phyloP scores from a whole-genome alignment of 805 yeast genomes.

The Candida insectorum region DNA sequence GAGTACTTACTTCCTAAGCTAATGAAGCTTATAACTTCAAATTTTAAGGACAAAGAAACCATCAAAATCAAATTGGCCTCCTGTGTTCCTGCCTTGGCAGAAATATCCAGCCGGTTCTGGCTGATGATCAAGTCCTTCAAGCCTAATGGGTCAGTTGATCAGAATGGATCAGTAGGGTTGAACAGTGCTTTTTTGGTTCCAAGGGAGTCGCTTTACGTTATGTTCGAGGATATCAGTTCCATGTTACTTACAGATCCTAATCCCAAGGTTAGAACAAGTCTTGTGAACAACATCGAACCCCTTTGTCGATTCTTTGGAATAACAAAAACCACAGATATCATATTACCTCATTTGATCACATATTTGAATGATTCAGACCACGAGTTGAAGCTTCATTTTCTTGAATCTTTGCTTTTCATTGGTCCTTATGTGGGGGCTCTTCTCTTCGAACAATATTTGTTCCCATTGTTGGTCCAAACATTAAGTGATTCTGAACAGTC shows the following conservation, averaged over 20 bases:
- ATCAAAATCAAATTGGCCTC: conserved; percentile 67
- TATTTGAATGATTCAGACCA: conserved; percentile 79
- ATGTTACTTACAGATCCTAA: conserved; percentile 67
- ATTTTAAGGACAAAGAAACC: conserved; percentile 23
- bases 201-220: conserved; percentile 43
- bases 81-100: conserved; percentile 71
- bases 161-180: conserved; percentile 15
- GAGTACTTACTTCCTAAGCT: conserved; percentile 81
- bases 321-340: conserved; percentile 83
- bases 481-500: conserved; percentile 80
- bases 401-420: conserved; percentile 66
- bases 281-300: conserved; percentile 69
- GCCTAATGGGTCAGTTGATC: conserved; percentile 4
- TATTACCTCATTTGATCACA: conserved; percentile 86
- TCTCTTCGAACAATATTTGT: conserved; percentile 80
- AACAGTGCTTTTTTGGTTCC: too few species aligned
- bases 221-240: conserved; percentile 65
- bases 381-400: conserved; percentile 64
- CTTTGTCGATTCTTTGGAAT: conserved; percentile 81
- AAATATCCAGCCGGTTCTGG: conserved; percentile 58
- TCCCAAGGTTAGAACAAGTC: conserved; percentile 62
- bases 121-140: conserved; percentile 55
- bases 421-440: conserved; percentile 80
- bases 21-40: conserved; percentile 4
- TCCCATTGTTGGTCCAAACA: conserved; percentile 83